A percentile compares a stretch with the other conserved stretches of the same genome.
Evolutionary conservation across 208 protist species (phyloP).

Genomic region (Trypanosomatidae sp.): DNA sequence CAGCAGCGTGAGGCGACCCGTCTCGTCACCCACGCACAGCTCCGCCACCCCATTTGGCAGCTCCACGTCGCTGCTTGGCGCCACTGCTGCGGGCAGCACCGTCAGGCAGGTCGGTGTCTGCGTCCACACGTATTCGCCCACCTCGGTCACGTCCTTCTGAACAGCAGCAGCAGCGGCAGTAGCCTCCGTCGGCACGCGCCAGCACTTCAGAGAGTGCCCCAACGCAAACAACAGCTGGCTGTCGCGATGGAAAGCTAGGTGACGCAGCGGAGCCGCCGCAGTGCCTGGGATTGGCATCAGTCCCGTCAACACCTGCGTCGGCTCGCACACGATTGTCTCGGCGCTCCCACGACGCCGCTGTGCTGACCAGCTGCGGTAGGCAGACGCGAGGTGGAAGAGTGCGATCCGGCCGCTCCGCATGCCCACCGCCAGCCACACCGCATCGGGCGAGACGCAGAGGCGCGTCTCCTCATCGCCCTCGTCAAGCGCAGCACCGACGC

Average conservation of each 20-base stretch:
- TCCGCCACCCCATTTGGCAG: slow-evolving; percentile 17
- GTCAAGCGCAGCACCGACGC: too few species aligned
- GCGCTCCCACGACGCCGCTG: background rate
- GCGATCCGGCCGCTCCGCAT: slow-evolving; percentile 14
- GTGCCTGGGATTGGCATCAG: slow-evolving; percentile 16
- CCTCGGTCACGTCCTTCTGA: background rate
- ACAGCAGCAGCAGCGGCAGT: background rate
- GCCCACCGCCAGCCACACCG: slow-evolving; percentile 30
- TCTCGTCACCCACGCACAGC: slow-evolving; percentile 64
- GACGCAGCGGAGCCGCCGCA: slow-evolving; percentile 2
- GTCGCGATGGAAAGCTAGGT: slow-evolving; percentile 18
- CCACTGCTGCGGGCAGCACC: slow-evolving; percentile 15
- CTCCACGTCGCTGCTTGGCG: slow-evolving; percentile 18
- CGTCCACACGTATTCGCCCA: slow-evolving; percentile 22
- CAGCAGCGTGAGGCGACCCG: slow-evolving; percentile 51
- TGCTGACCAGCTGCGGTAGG: slow-evolving; percentile 15
- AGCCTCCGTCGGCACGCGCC: slow-evolving; percentile 14
- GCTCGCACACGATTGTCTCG: slow-evolving; percentile 8
- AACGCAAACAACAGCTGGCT: slow-evolving; percentile 19
- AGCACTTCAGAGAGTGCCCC: slow-evolving; percentile 14
- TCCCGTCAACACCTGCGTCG: slow-evolving; percentile 10
- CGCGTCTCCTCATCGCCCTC: slow-evolving; percentile 5
- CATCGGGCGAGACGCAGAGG: slow-evolving; percentile 22
- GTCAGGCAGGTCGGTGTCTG: slow-evolving; percentile 20
- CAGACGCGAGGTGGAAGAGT: slow-evolving; percentile 23